Base-by-base conservation (phyloP, 805 yeast genomes). In the Wickerhamiella kurtzmanii region DNA sequence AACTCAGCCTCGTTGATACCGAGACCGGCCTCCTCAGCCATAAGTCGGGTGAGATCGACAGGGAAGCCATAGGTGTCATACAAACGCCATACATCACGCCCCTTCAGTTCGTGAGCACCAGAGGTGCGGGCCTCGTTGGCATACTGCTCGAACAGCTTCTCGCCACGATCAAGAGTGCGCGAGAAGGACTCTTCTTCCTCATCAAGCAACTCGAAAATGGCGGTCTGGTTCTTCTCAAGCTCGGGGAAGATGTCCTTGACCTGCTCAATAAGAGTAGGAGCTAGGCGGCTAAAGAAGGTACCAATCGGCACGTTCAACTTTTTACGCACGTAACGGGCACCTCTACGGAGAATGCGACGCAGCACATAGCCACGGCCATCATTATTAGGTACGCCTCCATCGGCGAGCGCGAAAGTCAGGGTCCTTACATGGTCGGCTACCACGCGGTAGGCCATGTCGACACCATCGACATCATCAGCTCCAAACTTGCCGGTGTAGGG, bases 61-160 rank as follows among this genome's bases (percentile, higher is more conserved):
- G 99, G 99, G 82, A 92, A 92, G 49, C 99, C 99, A 62, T 89
- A 92, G 11, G 99, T 92, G 60, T 92, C 99, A 60, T 92, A 92
- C 58, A 92, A 73, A 69, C 99, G 79, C 99, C 99, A 92, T 37
- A 92, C 98, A 64, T 89, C 96, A 59, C 76, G 80, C 64, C 99
- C 99, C 43, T 83, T 76, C 52, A 92, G 74, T 37, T 82, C 75
- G 65, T 80, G 87, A 53, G 75, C 76, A 41, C 82, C 80, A 22
- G 82, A 74, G 59, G 80, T 77, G 44, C 81, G 70, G 47, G 97
- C 95, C 57, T 77, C 77, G 44, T 76, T 75, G 41, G 96, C 95
- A 60, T 89, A 92, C 63, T 83, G 84, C 68, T 89, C 96, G 59
- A 92, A 92, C 62, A 92, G 73, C 65, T 84, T 86, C 71, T 92